Percentiles rank a stretch among this genome's conserved stretches.
Conservation (phyloP, 805 yeast species). For the Hermanozyma aechmeae region DNA sequence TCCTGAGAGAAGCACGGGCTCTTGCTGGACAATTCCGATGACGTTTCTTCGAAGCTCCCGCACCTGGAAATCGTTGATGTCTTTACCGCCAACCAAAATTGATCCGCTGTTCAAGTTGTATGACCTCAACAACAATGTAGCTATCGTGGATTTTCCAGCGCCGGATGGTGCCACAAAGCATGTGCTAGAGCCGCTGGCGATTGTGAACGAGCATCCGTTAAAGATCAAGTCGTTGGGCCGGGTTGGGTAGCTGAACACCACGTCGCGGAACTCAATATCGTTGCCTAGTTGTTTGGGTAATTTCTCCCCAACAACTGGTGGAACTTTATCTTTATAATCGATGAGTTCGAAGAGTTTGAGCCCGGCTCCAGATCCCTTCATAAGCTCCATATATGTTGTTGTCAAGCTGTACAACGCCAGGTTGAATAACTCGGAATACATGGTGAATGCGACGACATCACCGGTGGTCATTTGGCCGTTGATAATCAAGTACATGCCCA, state of each 20-base stretch:
- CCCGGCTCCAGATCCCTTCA: conserved; percentile 42
- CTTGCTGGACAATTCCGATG: conserved; percentile 56
- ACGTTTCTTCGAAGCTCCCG: conserved; percentile 37
- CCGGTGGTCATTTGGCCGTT: conserved; percentile 38
- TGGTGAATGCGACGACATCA: conserved; percentile 37
- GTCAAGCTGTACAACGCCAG: conserved; percentile 36
- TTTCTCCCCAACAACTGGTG: conserved; percentile 25
- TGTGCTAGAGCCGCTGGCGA: conserved; percentile 27
- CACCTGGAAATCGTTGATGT: conserved; percentile 40
- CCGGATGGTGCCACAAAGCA: conserved; percentile 51
- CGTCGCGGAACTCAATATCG: conserved; percentile 29
- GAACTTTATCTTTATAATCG: conserved; percentile 26
- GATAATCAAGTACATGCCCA: conserved; percentile 33
- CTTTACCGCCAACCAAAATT: conserved; percentile 42
- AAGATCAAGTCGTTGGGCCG: conserved; percentile 27
- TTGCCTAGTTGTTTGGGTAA: conserved; percentile 14
- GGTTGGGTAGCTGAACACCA: conserved; percentile 33
- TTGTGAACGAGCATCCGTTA: conserved; percentile 26
- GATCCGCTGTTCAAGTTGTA: conserved; percentile 41
- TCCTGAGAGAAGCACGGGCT: conserved; percentile 49
- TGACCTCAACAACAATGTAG: conserved; percentile 42
- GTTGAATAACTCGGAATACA: conserved; percentile 36
- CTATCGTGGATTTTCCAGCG: conserved; percentile 53
- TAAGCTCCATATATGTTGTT: conserved; percentile 35
- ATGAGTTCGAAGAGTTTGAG: conserved; percentile 33